phyloP scores from a whole-genome alignment of 2,329 filamentous ascomycete species.

The Talaromyces rugulosus region DNA sequence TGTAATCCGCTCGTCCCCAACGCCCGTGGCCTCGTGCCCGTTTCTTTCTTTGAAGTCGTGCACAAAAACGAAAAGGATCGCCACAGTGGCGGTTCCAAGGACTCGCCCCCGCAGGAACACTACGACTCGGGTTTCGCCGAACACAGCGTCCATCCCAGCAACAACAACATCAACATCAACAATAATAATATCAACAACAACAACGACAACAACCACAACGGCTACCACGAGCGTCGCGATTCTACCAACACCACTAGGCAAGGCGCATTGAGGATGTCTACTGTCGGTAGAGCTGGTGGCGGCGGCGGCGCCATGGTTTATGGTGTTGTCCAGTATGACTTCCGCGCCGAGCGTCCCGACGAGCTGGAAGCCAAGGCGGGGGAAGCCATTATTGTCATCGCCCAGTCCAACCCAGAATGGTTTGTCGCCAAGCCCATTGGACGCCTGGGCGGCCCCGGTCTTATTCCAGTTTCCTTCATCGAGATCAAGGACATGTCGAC shows the following conservation, averaged over 20 bases:
- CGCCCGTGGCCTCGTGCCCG: constrained; percentile 86
- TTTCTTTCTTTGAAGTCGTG: constrained; percentile 86
- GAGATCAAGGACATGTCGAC: constrained; percentile 93
- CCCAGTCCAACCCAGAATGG: constrained; percentile 98
- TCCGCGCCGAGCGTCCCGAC: constrained; percentile 89
- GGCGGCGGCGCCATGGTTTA: constrained; percentile 81
- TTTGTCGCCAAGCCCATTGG: constrained; percentile 99
- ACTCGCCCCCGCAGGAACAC: constrained; percentile 54
- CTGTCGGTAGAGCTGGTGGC: constrained; percentile 42
- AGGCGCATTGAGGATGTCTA: constrained; percentile 38
- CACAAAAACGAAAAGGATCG: constrained; percentile 91
- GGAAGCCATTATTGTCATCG: constrained; percentile 96
- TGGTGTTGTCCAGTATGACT: constrained; percentile 95
- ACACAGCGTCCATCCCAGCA: constrained; percentile 34
- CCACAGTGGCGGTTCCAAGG: constrained; percentile 71
- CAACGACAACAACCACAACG: neutral
- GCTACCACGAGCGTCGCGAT: constrained; percentile 27
- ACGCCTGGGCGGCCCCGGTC: constrained; percentile 84
- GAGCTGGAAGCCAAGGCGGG: constrained; percentile 92
- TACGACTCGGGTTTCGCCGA: constrained; percentile 90
- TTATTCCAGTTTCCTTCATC: constrained; percentile 95
- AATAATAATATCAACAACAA: constrained; percentile 13
- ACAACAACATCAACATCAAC: neutral
- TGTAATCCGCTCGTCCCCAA: constrained; percentile 85
- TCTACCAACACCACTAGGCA: constrained; percentile 30